A percentile compares a stretch with the other conserved stretches of the same genome.
Conservation (phyloP, 2,329 filamentous ascomycete species). For the Fusarium dimerum region DNA sequence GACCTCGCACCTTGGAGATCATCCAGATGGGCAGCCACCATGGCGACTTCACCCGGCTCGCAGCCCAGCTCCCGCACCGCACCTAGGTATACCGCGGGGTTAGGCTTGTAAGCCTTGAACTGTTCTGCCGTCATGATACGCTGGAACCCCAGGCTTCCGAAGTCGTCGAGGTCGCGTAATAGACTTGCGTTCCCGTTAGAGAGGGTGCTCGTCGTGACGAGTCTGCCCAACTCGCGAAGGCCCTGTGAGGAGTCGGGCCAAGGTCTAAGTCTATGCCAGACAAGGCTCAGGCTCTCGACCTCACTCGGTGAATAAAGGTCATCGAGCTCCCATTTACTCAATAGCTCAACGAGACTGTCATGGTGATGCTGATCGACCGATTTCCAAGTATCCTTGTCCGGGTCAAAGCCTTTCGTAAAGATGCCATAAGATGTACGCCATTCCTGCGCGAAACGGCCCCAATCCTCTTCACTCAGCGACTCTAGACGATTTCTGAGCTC, state of each 20-base stretch:
- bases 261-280: constrained; percentile 72
- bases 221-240: constrained; percentile 49
- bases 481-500: constrained; percentile 49
- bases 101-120: constrained; percentile 76
- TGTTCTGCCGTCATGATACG: constrained; percentile 66
- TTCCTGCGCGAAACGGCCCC: constrained; percentile 65
- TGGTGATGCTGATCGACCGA: constrained; percentile 73
- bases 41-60: constrained; percentile 62
- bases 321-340: constrained; percentile 55
- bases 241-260: constrained; percentile 66
- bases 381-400: constrained; percentile 55
- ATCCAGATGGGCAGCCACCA: constrained; percentile 75
- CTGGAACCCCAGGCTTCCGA: constrained; percentile 62
- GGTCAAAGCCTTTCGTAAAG: constrained; percentile 60
- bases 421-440: constrained; percentile 66
- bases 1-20: constrained; percentile 68
- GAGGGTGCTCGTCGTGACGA: constrained; percentile 64
- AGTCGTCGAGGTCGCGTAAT: constrained; percentile 62
- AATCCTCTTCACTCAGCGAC: constrained; percentile 57
- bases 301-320: constrained; percentile 65
- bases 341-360: constrained; percentile 59
- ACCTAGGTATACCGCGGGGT: constrained; percentile 66
- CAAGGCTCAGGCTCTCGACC: constrained; percentile 61
- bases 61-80: constrained; percentile 61
- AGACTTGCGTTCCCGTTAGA: constrained; percentile 73